Evolutionary conservation across 148 eudicot species (phyloP).

Genomic region (Hydrangea macrophylla): DNA sequence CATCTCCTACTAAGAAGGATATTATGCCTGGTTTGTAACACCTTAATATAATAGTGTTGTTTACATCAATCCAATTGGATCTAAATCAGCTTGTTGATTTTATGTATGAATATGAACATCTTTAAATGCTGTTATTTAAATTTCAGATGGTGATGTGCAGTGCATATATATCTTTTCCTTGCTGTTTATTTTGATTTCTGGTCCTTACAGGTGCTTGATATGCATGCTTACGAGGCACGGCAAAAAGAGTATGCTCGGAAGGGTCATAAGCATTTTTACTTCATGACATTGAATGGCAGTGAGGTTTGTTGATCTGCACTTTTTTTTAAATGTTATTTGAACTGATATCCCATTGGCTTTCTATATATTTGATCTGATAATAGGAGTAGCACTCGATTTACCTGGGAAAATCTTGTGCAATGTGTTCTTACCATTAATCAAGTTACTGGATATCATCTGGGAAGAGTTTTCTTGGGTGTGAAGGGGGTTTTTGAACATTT

Average conservation of each 20-base stretch:
- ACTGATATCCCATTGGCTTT: not conserved
- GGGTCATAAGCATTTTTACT: conserved; percentile 97
- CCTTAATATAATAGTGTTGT: not conserved
- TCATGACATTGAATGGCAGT: conserved; percentile 93
- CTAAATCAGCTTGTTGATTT: not conserved
- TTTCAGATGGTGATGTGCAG: not conserved
- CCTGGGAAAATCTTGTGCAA: not conserved
- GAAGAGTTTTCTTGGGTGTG: not conserved
- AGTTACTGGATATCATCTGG: not conserved
- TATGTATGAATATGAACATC: not conserved
- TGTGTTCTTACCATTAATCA: not conserved
- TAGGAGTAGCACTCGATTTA: not conserved
- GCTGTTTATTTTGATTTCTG: conserved; percentile 6
- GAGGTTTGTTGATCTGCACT: conserved; percentile 52
- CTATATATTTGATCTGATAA: not conserved
- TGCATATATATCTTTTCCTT: not conserved
- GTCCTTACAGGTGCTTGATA: conserved; percentile 72
- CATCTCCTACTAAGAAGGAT: conserved; percentile 1
- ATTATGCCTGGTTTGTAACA: not conserved
- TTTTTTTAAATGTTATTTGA: conserved; percentile 19
- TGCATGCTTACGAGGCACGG: conserved; percentile 80
- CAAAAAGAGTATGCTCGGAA: conserved; percentile 79
- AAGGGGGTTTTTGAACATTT: not conserved
- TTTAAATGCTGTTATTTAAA: not conserved
- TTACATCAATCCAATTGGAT: not conserved